A percentile compares a stretch with the other conserved stretches of the same genome.
Evolutionary conservation across 768 basidiomycete species (phyloP).

Genomic region (Podaxis sp.): DNA sequence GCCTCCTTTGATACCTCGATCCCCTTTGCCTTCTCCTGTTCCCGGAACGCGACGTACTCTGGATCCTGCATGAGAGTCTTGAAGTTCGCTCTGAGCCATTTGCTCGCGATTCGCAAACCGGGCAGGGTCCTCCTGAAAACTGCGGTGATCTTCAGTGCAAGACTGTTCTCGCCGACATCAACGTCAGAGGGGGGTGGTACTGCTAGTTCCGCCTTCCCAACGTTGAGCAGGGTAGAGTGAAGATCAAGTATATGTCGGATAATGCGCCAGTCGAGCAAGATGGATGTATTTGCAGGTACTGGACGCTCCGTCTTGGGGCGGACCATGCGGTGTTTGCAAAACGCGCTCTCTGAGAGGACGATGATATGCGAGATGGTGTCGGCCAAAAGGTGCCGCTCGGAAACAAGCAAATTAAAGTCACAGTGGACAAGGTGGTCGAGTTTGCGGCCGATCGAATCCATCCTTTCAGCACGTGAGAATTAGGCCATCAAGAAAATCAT

Average conservation of each 20-base stretch:
- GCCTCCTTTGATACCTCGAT: conserved; percentile 28
- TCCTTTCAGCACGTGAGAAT: conserved; percentile 31
- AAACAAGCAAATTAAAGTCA: conserved; percentile 60
- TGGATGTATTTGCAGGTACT: conserved; percentile 30
- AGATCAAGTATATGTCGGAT: conserved; percentile 67
- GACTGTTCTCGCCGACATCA: conserved; percentile 47
- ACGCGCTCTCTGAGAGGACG: conserved; percentile 72
- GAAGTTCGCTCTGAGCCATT: conserved; percentile 83
- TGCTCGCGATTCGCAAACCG: conserved; percentile 81
- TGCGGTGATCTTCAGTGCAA: conserved; percentile 84
- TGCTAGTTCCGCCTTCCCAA: conserved; percentile 62
- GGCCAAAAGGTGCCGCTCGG: conserved; percentile 66
- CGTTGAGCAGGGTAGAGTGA: conserved; percentile 58
- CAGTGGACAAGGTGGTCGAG: conserved; percentile 48
- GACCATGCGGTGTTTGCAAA: conserved; percentile 83
- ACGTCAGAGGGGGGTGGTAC: conserved; percentile 54
- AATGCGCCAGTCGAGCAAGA: conserved; percentile 60
- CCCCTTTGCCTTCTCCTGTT: conserved; percentile 27
- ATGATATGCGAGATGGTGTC: conserved; percentile 77
- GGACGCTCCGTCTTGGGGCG: conserved; percentile 39
- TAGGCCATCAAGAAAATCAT: conserved; percentile 9
- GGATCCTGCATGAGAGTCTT: conserved; percentile 57
- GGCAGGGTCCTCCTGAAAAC: conserved; percentile 83
- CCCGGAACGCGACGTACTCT: conserved; percentile 32
- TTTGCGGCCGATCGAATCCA: conserved; percentile 44